Base-by-base conservation (phyloP, 352 stramenopile species). In the Sclerospora graminicola region DNA sequence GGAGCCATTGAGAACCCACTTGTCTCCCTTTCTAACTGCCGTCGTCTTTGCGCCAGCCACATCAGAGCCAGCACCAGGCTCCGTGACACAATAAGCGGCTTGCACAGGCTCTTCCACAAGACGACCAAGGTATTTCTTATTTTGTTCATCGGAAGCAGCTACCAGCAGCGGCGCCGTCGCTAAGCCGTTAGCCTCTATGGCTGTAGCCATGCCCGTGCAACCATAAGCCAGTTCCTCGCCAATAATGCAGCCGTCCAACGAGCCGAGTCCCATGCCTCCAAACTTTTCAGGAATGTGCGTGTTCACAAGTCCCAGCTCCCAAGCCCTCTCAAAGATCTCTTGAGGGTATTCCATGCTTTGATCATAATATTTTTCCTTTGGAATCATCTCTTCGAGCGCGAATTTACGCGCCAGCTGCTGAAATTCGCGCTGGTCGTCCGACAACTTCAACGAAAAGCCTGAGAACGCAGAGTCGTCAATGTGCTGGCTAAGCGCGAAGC, bases 11-110 rank as follows among this genome's bases (percentile, higher is more conserved):
- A 97, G 59, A 24, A 96, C 68, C 75, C 85, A 97, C 54, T 95
- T 89, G 61, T 97, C 85, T 41, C 88, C 88, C 51, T 96, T 91
- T 60, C 96, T 94, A 16, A 94, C 78, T 7, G 88, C 88, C 23
- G 70, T 88, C 4, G 88, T 97, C 65, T 93, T 93, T 57, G 89
- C 80, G 8, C 66, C 79, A 4, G 85, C 82, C 16, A 95, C 82
- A 41, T 97, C 88, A 21, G 72, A 92, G 44, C 88, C 88, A 13
- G 86, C 86, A 19, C 79, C 82, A 0, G 88, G 84, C 46, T 97
- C 88, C 1, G 85, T 97, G 38, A 97, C 79, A 45, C 84, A 94
- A 64, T 95, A 95, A 13, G 79, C 77, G 29, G 81, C 80, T 53
- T 94, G 77, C 7, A 89, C 47, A 0, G 84, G 81, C 44, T 84